Evolutionary conservation across 495 filamentous ascomycete genomes (phyloP), one percentile per base, ranked within the genome.

Genomic region (Bombardia bombarda): DNA sequence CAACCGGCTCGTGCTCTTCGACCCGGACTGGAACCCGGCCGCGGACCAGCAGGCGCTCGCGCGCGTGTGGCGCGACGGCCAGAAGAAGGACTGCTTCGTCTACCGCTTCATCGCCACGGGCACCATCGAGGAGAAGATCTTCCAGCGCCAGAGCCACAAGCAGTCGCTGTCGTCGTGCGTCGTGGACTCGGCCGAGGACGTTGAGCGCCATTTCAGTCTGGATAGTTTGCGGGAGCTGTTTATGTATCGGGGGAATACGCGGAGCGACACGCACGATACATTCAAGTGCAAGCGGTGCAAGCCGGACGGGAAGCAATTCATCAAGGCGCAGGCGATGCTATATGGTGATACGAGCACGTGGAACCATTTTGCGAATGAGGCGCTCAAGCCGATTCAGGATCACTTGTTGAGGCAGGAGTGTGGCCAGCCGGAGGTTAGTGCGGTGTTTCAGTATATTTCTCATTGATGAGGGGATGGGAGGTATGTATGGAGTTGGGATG

Each of bases 121-220:
- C 1, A 94, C 92, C 0, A 99, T 99, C 56, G 92, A 99, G 57
- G 92, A 99, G 64, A 99, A 99, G 70, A 96, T 99, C 57, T 99
- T 99, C 73, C 93, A 97, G 65, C 80, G 92, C 6, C 92, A 99
- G 58, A 92, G 86, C 3, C 92, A 99, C 72, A 99, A 99, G 63
- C 93, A 97, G 62, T 90, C 87, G 0, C 74, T 99, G 4, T 95
- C 87, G 0, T 92, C 87, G 0, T 97, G 92, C 58, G 93, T 99
- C n/a, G 92, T 99, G 7, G 92, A 99, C 61, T 85, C 83, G 4
- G 92, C 87, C 7, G 89, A 97, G 60, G 92, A 99, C 46, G 93
- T 99, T 2, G 92, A 99, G 60, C 75, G 92, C 4, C 92, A 99
- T 61, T 99, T 99, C 60, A 86, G 81, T 3, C 72, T 95, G 0